Evolutionary conservation across 202 grass and related monocot genomes (phyloP).

Genomic region (Zoysia matrella): DNA sequence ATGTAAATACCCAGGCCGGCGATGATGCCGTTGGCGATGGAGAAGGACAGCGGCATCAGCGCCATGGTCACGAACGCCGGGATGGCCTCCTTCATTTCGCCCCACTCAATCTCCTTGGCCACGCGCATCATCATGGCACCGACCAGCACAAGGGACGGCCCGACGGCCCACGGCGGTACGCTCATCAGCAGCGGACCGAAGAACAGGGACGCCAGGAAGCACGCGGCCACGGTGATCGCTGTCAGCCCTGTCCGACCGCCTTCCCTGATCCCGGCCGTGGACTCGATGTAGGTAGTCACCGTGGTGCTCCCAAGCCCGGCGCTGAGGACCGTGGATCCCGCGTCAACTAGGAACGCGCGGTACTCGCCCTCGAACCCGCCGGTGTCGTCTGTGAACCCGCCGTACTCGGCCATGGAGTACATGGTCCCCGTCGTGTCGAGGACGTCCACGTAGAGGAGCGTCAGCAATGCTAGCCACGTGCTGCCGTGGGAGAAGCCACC

Average conservation of each 20-base stretch:
- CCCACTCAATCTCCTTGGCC: conserved; percentile 77
- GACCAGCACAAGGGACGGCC: conserved; percentile 78
- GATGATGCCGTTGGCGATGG: conserved; percentile 87
- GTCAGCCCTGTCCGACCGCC: conserved; percentile 76
- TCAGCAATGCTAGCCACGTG: conserved; percentile 58
- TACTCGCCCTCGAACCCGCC: conserved; percentile 76
- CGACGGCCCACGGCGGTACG: conserved; percentile 82
- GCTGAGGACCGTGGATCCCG: conserved; percentile 55
- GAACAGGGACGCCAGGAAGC: conserved; percentile 74
- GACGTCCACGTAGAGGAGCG: conserved; percentile 75
- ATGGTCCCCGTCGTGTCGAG: conserved; percentile 80
- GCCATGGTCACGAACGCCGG: conserved; percentile 83
- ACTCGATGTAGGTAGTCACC: conserved; percentile 78
- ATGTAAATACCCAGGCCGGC: conserved; percentile 57
- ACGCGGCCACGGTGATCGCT: conserved; percentile 56
- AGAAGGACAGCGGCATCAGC: conserved; percentile 82
- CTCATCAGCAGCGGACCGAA: conserved; percentile 64
- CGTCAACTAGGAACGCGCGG: conserved; percentile 68
- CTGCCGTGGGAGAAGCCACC: not conserved
- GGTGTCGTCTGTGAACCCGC: conserved; percentile 50
- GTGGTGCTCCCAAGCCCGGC: conserved; percentile 70
- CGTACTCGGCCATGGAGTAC: conserved; percentile 91
- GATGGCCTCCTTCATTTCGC: conserved; percentile 66
- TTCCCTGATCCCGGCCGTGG: conserved; percentile 69
- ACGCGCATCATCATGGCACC: conserved; percentile 93